Percentiles rank a stretch among this genome's conserved stretches.
Evolutionary conservation across 352 stramenopile species (phyloP).

Genomic region (Globisporangium yorkense): DNA sequence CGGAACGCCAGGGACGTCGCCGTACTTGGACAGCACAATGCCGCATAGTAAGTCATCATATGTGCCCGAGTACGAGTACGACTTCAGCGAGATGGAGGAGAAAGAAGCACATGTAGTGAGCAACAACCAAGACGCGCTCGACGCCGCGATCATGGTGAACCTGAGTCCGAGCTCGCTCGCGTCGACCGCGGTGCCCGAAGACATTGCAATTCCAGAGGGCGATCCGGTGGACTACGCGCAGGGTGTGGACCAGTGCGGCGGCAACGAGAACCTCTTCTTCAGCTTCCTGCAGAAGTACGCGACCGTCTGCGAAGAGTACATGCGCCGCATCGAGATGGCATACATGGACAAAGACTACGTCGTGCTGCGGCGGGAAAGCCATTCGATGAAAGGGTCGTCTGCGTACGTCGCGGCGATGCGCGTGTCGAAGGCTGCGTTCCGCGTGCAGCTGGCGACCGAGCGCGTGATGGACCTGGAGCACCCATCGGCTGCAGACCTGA

Average conservation of each 20-base stretch:
- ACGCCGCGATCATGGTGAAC: slow-evolving; percentile 19
- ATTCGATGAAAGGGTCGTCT: slow-evolving; percentile 86
- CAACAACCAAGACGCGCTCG: slow-evolving; percentile 19
- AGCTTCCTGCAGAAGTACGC: slow-evolving; percentile 79
- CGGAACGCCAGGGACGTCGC: slow-evolving; percentile 7
- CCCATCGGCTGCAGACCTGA: slow-evolving; percentile 25
- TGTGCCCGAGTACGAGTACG: slow-evolving; percentile 9
- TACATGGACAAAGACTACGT: slow-evolving; percentile 49
- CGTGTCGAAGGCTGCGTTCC: slow-evolving; percentile 78
- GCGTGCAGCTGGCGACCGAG: slow-evolving; percentile 69
- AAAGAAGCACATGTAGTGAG: neutral
- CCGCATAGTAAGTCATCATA: slow-evolving; percentile 10
- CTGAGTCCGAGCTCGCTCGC: slow-evolving; percentile 38
- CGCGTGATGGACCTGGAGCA: slow-evolving; percentile 58
- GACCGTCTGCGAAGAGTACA: slow-evolving; percentile 62
- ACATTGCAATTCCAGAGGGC: slow-evolving; percentile 69
- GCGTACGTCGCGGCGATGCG: slow-evolving; percentile 80
- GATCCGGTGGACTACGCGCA: slow-evolving; percentile 78
- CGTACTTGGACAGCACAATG: slow-evolving; percentile 6
- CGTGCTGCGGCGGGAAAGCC: slow-evolving; percentile 64
- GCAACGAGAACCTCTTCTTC: slow-evolving; percentile 80
- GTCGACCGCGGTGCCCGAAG: slow-evolving; percentile 42
- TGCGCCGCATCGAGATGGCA: slow-evolving; percentile 65
- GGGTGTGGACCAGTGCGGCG: slow-evolving; percentile 77
- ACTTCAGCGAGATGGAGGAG: neutral